Base-by-base conservation (phyloP, 1,139 yeast species). In the Nematodospora anomalae region DNA sequence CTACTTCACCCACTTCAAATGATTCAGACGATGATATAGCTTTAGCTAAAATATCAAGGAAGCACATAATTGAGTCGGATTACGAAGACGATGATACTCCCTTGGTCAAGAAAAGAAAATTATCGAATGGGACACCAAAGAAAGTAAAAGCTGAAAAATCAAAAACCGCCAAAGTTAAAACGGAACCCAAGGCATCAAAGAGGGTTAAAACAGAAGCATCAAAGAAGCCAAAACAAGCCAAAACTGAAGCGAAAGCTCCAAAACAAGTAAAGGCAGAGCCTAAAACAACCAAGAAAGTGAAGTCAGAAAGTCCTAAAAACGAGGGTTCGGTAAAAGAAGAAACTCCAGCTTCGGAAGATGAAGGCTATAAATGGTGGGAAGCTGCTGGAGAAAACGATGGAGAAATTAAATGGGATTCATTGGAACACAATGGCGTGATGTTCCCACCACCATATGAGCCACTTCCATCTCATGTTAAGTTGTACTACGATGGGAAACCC, bases 401-500 rank as follows among this genome's bases (percentile, higher is more conserved):
- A 12, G 78, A 83, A 32, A 31, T 41, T 25, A 87, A 88, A 57
- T 92, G 97, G 98, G 82, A 78, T 28, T 74, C 90, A 2, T 66
- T 92, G 37, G 88, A 79, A 44, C 97, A 92, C 57, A 81, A 77
- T 50, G 98, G 97, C 50, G 97, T 92, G 8, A 64, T 90, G 33
- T 90, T 92, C 52, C 97, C 98, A 3, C 97, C 97, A 1, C 83
- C 79, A 7, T 90, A 92, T 60, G 89, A 83, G 53, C 90, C 94
- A 8, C 64, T 92, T 28, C 97, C 97, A 0, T 67, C 78, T n/a
- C 75, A 78, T 50, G 85, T 89, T 32, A 86, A 84, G 53, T 56
- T 92, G 40, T 72, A 77, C 44, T 90, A 90, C 53, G 83, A 84
- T 47, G 88, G 87, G 1, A 72, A 76, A 46, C 84, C 92, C 0